Evolutionary conservation across 805 yeast species (phyloP).

Genomic region (Zygosaccharomyces siamensis): DNA sequence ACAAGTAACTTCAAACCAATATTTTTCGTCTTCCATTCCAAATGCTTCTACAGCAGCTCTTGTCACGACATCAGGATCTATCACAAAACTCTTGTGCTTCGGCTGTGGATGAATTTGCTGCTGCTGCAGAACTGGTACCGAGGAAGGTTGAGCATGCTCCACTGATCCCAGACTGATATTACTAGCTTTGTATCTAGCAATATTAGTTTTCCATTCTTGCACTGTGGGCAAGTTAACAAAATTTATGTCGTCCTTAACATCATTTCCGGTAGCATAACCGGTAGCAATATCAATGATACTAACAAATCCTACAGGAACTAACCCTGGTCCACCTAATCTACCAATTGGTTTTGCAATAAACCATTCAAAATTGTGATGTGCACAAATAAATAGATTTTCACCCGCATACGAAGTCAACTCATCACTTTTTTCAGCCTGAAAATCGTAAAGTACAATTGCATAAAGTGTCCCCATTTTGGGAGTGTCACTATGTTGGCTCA

Average conservation of each 20-base stretch:
- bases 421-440: constrained; percentile 70
- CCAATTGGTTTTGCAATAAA: constrained; percentile 95
- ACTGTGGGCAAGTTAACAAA: constrained; percentile 80
- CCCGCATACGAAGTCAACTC: constrained; percentile 82
- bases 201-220: constrained; percentile 89
- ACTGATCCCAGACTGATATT: constrained; percentile 67
- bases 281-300: constrained; percentile 75
- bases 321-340: constrained; percentile 93
- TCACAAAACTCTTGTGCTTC: constrained; percentile 11
- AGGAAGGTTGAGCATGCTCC: constrained; percentile 32
- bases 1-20: constrained; percentile 77
- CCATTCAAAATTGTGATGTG: constrained; percentile 97
- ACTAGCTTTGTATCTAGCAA: constrained; percentile 89
- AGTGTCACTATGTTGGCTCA: constrained; percentile 14
- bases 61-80: constrained; percentile 20
- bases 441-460: constrained; percentile 82
- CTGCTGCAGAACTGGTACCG: constrained; percentile 9
- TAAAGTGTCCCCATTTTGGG: constrained; percentile 49
- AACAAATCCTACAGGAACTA: constrained; percentile 88
- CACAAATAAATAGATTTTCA: constrained; percentile 87
- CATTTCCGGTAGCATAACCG: constrained; percentile 51
- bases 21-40: constrained; percentile 76
- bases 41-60: constrained; percentile 73
- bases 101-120: constrained; percentile 9
- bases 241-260: constrained; percentile 54